Evolutionary conservation across 306 rosid genomes (phyloP), one percentile per base, ranked within the genome.

Genomic region (Dryas drummondii): DNA sequence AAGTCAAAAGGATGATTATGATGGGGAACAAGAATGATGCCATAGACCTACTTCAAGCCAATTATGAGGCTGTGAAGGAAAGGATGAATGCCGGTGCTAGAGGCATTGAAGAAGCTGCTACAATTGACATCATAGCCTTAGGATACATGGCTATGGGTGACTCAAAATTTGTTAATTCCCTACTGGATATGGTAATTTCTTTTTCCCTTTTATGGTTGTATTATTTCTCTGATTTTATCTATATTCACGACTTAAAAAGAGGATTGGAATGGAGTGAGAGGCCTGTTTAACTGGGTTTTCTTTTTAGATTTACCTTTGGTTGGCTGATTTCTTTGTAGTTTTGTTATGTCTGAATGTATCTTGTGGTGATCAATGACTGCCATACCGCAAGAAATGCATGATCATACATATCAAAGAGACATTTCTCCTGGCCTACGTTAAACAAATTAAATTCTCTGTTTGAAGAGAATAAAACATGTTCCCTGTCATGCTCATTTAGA

Each of bases 51-150:
- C 96, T 94, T 75, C 84, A 80, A 78, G 97, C 97, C 16, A 94
- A 90, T 80, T 91, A 83, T 68, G 92, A 90, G 85, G 87, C 82
- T 62, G 97, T 88, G 80, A 88, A 87, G 74, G 97, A 90, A 77
- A 85, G 80, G 77, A 73, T 94, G 78, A 73, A 84, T 82, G 86
- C 75, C 3, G 97, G 96, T 52, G 15, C 75, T 57, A 84, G 82
- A 80, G 96, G 97, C 77, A 81, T 94, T 75, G 93, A 88, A 81
- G 90, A 91, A 86, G 97, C 97, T 81, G 93, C 97, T 67, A 71
- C 81, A 22, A 75, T 91, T 78, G 98, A 92, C 58, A 52, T 90
- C 54, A 70, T 90, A 67, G 96, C 98, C 54, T 73, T 90, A 26
- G 97, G 98, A 66, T 94, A 85, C 65, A 69, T 90, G 83, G 96